Conservation (phyloP, 2,329 filamentous ascomycete genomes). For the Botryotinia calthae region DNA sequence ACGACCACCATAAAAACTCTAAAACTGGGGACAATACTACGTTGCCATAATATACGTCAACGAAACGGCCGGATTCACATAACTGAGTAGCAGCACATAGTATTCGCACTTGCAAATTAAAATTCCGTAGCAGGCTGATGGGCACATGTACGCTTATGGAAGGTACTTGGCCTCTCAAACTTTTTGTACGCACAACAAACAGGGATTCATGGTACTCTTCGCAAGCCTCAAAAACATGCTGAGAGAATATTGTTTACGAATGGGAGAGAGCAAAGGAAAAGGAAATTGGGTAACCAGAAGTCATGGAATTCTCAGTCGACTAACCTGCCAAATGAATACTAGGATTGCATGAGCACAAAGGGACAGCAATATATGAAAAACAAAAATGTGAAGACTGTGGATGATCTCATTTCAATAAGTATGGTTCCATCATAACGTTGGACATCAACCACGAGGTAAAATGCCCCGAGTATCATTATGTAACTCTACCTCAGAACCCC, state of each 20-base stretch:
- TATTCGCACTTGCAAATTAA: background rate
- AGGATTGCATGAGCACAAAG: background rate
- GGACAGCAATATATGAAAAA: background rate
- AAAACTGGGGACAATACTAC: background rate
- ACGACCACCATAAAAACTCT: background rate
- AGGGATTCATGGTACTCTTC: background rate
- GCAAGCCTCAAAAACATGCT: background rate
- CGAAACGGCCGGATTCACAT: background rate
- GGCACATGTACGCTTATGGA: background rate
- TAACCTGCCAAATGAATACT: background rate
- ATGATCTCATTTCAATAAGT: background rate
- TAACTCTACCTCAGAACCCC: background rate
- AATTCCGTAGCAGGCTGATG: background rate
- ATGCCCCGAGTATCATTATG: background rate
- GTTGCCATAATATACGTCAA: background rate
- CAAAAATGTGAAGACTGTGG: background rate
- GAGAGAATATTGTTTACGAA: rapidly evolving
- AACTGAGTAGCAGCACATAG: background rate
- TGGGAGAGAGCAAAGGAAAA: background rate
- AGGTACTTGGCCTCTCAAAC: background rate
- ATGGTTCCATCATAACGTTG: background rate
- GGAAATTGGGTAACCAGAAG: background rate
- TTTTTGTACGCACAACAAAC: background rate
- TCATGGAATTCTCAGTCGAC: background rate
- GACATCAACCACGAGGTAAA: background rate